These are phyloP conservation scores for Fonsecaea pugnacius DNA, from an alignment of 2,329 filamentous ascomycete species.

Conservation along the genomic window DNA sequence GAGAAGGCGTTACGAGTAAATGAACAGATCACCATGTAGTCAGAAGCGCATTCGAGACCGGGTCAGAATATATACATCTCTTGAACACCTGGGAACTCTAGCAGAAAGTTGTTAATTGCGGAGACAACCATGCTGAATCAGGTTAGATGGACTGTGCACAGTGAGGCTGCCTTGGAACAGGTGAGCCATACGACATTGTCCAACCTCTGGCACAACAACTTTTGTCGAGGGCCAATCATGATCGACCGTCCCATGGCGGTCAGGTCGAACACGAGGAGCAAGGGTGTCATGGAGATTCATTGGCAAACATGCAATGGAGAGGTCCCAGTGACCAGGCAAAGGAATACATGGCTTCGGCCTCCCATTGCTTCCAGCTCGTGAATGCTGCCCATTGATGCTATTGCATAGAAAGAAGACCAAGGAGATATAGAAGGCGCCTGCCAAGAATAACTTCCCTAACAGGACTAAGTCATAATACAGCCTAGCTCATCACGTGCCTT, in stretches of 20 bases:
- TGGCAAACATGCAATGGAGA: background rate
- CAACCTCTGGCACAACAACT: slow-evolving; percentile 1
- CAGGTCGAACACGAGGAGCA: background rate
- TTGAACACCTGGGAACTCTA: background rate
- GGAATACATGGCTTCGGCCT: background rate
- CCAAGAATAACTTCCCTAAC: background rate
- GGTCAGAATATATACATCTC: background rate
- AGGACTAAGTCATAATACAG: background rate
- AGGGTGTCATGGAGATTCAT: background rate
- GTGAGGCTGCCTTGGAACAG: background rate
- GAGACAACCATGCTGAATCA: background rate
- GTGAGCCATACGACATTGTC: background rate
- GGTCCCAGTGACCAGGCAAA: background rate
- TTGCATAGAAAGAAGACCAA: background rate
- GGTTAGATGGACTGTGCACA: background rate
- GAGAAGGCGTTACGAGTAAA: background rate
- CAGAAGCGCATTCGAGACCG: background rate
- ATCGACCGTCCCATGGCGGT: background rate
- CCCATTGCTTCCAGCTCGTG: background rate
- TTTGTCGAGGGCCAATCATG: slow-evolving; percentile 10
- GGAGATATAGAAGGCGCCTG: background rate
- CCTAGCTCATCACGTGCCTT: no score
- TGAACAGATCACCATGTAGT: background rate
- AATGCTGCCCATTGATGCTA: background rate
- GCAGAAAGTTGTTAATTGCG: background rate